phyloP scores from a whole-genome alignment of 1,139 yeast species.

The Lodderomyces jiufengensis region DNA sequence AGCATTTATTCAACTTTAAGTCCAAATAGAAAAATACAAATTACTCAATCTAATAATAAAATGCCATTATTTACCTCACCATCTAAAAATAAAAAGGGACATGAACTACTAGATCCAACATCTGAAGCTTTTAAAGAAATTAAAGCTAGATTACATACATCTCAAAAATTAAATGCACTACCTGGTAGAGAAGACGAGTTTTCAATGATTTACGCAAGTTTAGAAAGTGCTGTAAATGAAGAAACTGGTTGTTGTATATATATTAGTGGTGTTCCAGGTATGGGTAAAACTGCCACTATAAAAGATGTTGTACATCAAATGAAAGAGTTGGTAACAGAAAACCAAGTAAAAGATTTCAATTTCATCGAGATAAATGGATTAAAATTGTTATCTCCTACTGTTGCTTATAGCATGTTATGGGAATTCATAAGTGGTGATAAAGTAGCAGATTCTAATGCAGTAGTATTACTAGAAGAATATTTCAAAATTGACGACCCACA shows the following conservation, averaged over 20 bases:
- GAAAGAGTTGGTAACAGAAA: conserved; percentile 39
- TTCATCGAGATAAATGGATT: conserved; percentile 89
- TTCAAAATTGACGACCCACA: conserved; percentile 25
- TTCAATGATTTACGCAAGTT: conserved; percentile 61
- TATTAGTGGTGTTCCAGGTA: conserved; percentile 97
- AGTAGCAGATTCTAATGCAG: conserved; percentile 63
- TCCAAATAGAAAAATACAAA: conserved; percentile 14
- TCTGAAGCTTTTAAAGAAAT: conserved; percentile 51
- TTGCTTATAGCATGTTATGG: conserved; percentile 86
- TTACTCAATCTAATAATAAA: conserved; percentile 10
- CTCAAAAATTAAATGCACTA: conserved; percentile 58
- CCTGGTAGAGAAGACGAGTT: conserved; percentile 92
- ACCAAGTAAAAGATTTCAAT: conserved; percentile 56
- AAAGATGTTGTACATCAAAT: conserved; percentile 78
- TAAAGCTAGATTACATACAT: conserved; percentile 59
- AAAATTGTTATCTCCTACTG: conserved; percentile 75
- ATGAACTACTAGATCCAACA: conserved; percentile 27
- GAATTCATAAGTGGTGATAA: conserved; percentile 62
- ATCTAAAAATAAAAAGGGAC: conserved; percentile 19
- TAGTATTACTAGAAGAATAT: conserved; percentile 36
- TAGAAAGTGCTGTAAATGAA: conserved; percentile 73
- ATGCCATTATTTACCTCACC: conserved; percentile 28
- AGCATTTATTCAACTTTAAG: conserved; percentile 11
- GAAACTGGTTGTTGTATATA: conserved; percentile 82
- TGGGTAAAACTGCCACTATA: conserved; percentile 94